These are phyloP conservation scores for Caryopteris hybrid DNA, from an alignment of 305 asterid genomes.

Conservation along the genomic window DNA sequence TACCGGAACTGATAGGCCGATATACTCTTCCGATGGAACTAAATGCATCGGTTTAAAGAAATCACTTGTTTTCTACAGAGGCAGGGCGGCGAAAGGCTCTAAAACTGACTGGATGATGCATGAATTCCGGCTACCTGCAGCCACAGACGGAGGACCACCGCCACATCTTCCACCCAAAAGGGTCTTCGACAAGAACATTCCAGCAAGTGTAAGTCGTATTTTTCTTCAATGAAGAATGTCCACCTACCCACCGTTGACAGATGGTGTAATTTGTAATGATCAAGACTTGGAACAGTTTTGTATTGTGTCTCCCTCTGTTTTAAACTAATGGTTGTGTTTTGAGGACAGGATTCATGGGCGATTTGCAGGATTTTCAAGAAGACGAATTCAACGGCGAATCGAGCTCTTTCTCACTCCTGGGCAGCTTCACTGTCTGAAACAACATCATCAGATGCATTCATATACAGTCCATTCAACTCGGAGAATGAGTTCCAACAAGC, in stretches of 20 bases:
- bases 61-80: conserved; percentile 78
- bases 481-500: conserved; percentile 31
- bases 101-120: conserved; percentile 99
- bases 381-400: conserved; percentile 52
- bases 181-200: conserved; percentile 48
- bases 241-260: too few relatives aligned
- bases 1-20: conserved; percentile 87
- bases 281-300: too few relatives aligned
- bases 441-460: conserved; percentile 40
- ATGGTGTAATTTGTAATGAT: too few relatives aligned
- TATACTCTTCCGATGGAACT: conserved; percentile 58
- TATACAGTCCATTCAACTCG: conserved; percentile 35
- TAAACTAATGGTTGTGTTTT: not conserved
- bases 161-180: conserved; percentile 46
- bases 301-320: too few relatives aligned
- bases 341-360: conserved; percentile 76
- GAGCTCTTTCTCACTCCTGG: conserved; percentile 60
- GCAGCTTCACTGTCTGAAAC: conserved; percentile 42
- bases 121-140: conserved; percentile 74
- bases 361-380: conserved; percentile 88
- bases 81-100: conserved; percentile 80
- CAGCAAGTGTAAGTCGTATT: conserved; percentile 44
- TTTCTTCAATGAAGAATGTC: too few relatives aligned
- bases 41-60: conserved; percentile 84
- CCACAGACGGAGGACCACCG: conserved; percentile 38